Base-by-base conservation (phyloP, 306 rosid genomes). In the Alnus glutinosa region DNA sequence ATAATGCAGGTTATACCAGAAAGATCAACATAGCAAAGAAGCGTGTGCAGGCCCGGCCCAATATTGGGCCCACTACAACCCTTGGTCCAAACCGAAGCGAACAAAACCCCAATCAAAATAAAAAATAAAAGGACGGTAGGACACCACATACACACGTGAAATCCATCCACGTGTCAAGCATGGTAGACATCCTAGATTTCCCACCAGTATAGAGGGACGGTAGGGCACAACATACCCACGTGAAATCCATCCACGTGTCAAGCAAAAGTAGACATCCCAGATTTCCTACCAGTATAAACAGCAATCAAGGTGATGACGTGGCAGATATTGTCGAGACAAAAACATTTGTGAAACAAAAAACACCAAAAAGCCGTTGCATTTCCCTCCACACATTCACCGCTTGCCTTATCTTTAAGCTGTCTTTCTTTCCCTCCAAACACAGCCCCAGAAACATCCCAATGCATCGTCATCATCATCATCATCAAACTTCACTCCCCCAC, bases 371-470 rank as follows among this genome's bases (percentile, higher is more conserved):
- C 89, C 67, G 85, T 86, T 85, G 83, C 88, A 77, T 23, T 89
- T 87, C 86, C 86, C 90, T 85, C 95, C 98, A 90, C 93, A 86
- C 86, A 48, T 87, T 88, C 80, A 80, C 28, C 34, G 10, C 5
- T 19, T 68, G 79, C 91, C 98, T 93, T 91, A 93, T 91, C 97
- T 69, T 42, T 73, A 12, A 9, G 48, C 54, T 54, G n/a, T 71
- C 50, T 19, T 79, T 69, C 77, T 86, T 83, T 80, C 90, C 92
- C 89, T 82, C 91, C 89, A 80, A 88, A 72, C 84, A 76, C 39
- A 64, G 28, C 55, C 74, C 77, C 52, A 49, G 51, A 10, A 59
- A 15, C 18, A 61, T 55, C 30, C 37, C 28, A 75, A 47, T 73
- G 59, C 70, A 48, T 58, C 1, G 5, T 67, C 7, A 36, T 18